Conservation (phyloP, 2,329 filamentous ascomycete genomes). For the Diaporthe vexans region DNA sequence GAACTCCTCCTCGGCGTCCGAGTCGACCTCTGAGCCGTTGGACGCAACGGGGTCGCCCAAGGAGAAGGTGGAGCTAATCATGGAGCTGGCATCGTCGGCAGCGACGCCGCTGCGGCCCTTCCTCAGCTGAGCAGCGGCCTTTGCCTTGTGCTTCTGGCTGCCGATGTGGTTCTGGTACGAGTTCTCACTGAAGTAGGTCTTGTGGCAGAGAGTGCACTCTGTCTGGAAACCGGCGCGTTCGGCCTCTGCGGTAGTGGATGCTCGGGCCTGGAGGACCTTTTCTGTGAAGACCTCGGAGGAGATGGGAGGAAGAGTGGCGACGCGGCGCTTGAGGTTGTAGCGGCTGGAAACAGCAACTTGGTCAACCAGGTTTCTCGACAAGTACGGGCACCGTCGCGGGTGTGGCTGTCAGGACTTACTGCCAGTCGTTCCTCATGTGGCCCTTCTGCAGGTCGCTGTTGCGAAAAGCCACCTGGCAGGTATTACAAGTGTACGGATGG, state of each 20-base stretch:
- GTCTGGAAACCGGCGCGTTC: slow-evolving; percentile 92
- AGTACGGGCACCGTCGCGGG: background rate
- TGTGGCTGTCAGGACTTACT: slow-evolving; percentile 71
- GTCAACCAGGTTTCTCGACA: slow-evolving; percentile 35
- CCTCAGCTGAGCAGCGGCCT: slow-evolving; percentile 65
- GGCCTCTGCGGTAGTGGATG: slow-evolving; percentile 84
- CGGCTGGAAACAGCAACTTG: slow-evolving; percentile 67
- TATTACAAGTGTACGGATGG: slow-evolving; percentile 98
- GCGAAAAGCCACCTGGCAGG: slow-evolving; percentile 96
- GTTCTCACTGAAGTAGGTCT: slow-evolving; percentile 97
- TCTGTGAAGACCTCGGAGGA: slow-evolving; percentile 94
- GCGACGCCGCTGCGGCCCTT: slow-evolving; percentile 53
- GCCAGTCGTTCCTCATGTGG: slow-evolving; percentile 99
- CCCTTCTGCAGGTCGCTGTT: slow-evolving; percentile 92
- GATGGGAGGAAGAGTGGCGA: slow-evolving; percentile 90
- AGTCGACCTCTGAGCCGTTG: slow-evolving; percentile 66
- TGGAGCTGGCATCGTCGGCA: slow-evolving; percentile 81
- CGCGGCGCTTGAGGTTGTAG: slow-evolving; percentile 95
- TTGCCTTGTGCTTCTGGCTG: slow-evolving; percentile 89
- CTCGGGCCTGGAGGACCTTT: slow-evolving; percentile 93
- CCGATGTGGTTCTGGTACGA: slow-evolving; percentile 93
- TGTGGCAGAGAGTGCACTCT: slow-evolving; percentile 84
- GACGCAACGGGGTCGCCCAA: slow-evolving; percentile 81
- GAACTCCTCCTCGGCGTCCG: slow-evolving; percentile 81
- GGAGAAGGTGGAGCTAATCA: slow-evolving; percentile 92